Evolutionary conservation across 805 yeast genomes (phyloP).

Genomic region (Allodekkera sacchari): DNA sequence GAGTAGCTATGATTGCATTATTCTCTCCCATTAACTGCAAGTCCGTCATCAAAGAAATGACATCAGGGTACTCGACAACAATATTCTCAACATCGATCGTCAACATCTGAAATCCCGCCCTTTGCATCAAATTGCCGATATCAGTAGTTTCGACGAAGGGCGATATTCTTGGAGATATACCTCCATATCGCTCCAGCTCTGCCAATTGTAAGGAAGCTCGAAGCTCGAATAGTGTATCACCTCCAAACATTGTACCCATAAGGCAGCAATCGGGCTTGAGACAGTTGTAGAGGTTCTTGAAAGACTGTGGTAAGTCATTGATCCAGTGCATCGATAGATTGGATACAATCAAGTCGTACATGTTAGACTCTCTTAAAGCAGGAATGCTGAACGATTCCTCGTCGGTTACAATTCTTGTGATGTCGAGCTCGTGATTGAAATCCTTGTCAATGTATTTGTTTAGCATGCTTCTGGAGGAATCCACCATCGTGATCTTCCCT

Average conservation of each 20-base stretch:
- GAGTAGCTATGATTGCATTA: slow-evolving; percentile 40
- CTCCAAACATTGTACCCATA: slow-evolving; percentile 74
- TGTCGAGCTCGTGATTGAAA: slow-evolving; percentile 35
- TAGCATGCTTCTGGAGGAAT: slow-evolving; percentile 47
- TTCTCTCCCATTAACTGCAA: slow-evolving; percentile 80
- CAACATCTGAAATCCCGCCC: slow-evolving; percentile 70
- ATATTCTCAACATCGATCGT: slow-evolving; percentile 83
- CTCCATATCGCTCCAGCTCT: slow-evolving; percentile 71
- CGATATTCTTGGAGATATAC: slow-evolving; percentile 72
- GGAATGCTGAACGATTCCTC: slow-evolving; percentile 53
- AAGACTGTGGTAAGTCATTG: slow-evolving; percentile 67
- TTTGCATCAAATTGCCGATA: slow-evolving; percentile 61
- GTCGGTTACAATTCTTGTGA: slow-evolving; percentile 50
- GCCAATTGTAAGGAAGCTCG: slow-evolving; percentile 76
- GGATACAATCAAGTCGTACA: slow-evolving; percentile 64
- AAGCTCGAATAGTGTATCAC: slow-evolving; percentile 77
- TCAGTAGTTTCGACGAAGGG: slow-evolving; percentile 77
- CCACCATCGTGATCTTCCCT: slow-evolving; percentile 55
- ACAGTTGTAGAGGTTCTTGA: slow-evolving; percentile 46
- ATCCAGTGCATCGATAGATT: slow-evolving; percentile 78
- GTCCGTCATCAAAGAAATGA: slow-evolving; percentile 59
- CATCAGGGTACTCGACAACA: slow-evolving; percentile 69
- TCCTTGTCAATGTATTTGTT: slow-evolving; percentile 39
- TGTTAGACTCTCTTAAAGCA: slow-evolving; percentile 27
- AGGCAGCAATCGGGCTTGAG: slow-evolving; percentile 76